phyloP scores from a whole-genome alignment of 768 basidiomycete genomes.

The Lentinula guzmanii region DNA sequence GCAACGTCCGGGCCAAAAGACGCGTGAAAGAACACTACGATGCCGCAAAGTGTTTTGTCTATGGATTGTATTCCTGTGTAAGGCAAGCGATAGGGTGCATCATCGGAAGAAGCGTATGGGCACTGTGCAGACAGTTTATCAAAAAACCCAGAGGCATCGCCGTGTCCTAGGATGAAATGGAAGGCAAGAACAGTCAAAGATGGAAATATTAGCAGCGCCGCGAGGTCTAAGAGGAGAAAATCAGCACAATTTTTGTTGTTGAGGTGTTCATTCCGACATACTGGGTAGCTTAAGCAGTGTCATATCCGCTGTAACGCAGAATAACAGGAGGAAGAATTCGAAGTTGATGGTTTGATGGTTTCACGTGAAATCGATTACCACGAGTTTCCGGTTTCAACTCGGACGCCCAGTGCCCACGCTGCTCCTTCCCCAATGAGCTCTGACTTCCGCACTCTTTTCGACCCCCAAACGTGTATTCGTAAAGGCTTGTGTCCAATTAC shows the following conservation, averaged over 20 bases:
- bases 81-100: conserved; percentile 26
- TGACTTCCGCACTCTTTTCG: conserved; percentile 40
- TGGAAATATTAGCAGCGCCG: conserved; percentile 35
- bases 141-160: conserved; percentile 22
- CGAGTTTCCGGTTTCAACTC: background rate
- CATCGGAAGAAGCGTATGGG: conserved; percentile 8
- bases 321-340: background rate
- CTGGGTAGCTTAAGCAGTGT: background rate
- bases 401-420: background rate
- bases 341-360: too few species aligned
- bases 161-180: conserved; percentile 28
- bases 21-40: conserved; percentile 44
- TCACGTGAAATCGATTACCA: too few species aligned
- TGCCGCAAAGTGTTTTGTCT: conserved; percentile 35
- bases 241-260: background rate
- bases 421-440: background rate
- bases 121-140: conserved; percentile 28
- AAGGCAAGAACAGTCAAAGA: conserved; percentile 26
- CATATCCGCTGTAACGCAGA: background rate
- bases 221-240: background rate
- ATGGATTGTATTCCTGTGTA: conserved; percentile 31
- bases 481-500: conserved; percentile 78
- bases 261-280: background rate
- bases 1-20: conserved; percentile 24
- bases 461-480: conserved; percentile 52